A percentile compares a stretch with the other conserved stretches of the same genome.
phyloP scores from a whole-genome alignment of 225 moss, liverwort and hornwort species.

The Polytrichum formosum region DNA sequence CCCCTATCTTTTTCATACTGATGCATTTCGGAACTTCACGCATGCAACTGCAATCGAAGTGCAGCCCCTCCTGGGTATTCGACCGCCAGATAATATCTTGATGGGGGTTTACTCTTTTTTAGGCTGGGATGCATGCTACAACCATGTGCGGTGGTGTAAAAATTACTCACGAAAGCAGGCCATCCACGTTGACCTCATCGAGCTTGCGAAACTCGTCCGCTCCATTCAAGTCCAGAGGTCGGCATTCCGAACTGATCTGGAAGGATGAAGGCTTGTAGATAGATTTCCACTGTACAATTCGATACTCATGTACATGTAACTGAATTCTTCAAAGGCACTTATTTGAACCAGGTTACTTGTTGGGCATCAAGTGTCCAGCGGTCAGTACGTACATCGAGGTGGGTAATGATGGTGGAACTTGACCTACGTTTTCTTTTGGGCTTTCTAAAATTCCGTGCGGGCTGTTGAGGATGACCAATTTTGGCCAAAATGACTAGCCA shows the following conservation, averaged over 20 bases:
- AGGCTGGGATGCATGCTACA: slow-evolving; percentile 84
- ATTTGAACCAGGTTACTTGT: no score
- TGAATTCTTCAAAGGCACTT: no score
- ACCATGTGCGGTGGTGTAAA: slow-evolving; percentile 69
- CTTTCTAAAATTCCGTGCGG: no score
- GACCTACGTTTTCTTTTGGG: no score
- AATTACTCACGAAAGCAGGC: slow-evolving; percentile 77
- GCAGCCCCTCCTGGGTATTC: slow-evolving; percentile 60
- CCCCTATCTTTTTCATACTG: slow-evolving; percentile 78
- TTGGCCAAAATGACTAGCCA: no score
- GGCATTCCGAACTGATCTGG: slow-evolving; percentile 33
- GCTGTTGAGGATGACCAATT: no score
- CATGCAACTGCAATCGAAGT: slow-evolving; percentile 66
- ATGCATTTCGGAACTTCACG: slow-evolving; percentile 80
- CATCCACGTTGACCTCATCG: slow-evolving; percentile 55
- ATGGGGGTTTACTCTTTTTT: slow-evolving; percentile 64
- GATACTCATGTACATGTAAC: no score
- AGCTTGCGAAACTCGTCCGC: slow-evolving; percentile 52
- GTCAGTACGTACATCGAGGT: no score
- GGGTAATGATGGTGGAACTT: no score
- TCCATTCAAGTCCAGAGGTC: slow-evolving; percentile 37
- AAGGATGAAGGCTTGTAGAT: slow-evolving; percentile 22
- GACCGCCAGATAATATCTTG: slow-evolving; percentile 51
- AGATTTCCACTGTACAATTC: no score
- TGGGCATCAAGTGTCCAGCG: no score